Evolutionary conservation across 345 rosid species (phyloP), one percentile per base, ranked within the genome.

Genomic region (Raphanus raphanistrum): DNA sequence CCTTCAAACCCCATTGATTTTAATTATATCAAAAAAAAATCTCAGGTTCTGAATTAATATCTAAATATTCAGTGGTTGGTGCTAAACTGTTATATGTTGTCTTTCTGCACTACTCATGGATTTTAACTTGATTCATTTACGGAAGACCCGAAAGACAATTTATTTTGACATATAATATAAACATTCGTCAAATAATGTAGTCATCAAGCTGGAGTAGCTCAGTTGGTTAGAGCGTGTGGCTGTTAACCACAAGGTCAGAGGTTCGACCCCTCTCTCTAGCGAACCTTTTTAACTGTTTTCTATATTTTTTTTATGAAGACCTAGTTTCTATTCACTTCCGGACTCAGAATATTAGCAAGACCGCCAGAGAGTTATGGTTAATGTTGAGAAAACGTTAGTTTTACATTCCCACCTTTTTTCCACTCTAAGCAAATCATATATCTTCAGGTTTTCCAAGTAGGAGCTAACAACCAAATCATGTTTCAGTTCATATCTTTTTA

Each of bases 231-330:
- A 89, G 89, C 91, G 90, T 90, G 92, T 89, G 91, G 96, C 90
- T 89, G 88, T 90, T 90, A 90, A 94, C 94, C 91, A 86, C 90
- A 91, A 91, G 92, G 97, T 90, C 87, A 90, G 85, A 89, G 93
- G 93, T 93, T 93, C 92, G 74, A 93, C 80, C 89, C 89, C 90
- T 91, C 86, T 88, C 78, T 91, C 88, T 82, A 85, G 88, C 86
- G 86, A 2, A 10, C 26, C 7, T 8, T 57, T 8, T 8, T 21
- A 43, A 9, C 54, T 9, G 11, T 8, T 25, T 57, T 25, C 2
- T 57, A 48, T 13, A 38, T 9, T 33, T 4, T 45, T 2, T 48
- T 48, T 1, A 4, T 48, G 16, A 48, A 4, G 8, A 11, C 48
- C 12, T 41, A 41, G 4, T 10, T 41, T 41, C 48, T 38, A 9